Base-by-base conservation (phyloP, 176 grass and related monocot species). In the Zoysia japonica region DNA sequence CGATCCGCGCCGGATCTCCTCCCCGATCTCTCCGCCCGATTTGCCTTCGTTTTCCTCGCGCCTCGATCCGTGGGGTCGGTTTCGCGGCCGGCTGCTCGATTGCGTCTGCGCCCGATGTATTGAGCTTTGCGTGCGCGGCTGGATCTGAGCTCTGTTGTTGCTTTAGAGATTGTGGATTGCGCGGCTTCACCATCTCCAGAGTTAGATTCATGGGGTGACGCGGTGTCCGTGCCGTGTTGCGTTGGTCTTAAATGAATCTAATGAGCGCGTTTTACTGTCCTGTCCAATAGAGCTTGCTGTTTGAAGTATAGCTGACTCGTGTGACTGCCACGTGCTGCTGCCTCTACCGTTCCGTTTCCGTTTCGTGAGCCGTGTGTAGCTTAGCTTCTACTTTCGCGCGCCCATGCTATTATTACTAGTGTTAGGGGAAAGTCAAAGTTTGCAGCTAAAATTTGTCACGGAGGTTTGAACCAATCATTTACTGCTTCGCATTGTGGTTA, bases 1-100 rank as follows among this genome's bases (percentile, higher is more conserved):
- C 66, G 78, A 69, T 60, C 66, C 65, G 78, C 14, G 65, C 65
- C 50, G 78, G 65, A 69, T 68, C 52, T 80, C 65, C 65, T 4
- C 5, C 65, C 20, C 44, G 70, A 74, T 75, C 62, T 1, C 51
- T 2, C 2, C 9, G 13, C 11, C 20, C 1, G 6, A 17, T 72
- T 56, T 1, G 10, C 2, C 0, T 1, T 2, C 17, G 10, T 9
- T 16, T 7, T 40, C 3, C 49, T 10, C 43, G 15, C 14, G 16
- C 17, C 11, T 65, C 76, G 84, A 80, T 70, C 78, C 40, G 53
- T 48, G 9, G 54, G 8, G 48, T 67, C 39, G 39, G 52, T 16
- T 46, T 14, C 40, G 6, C 44, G 9, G 47, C n/a, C 43, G 6
- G 12, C 2, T 47, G 46, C 42, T 13, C 36, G 38, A 43, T 44